These are phyloP conservation scores for Backusella westeae DNA, from an alignment of 192 early-diverging fungal species.

Conservation along the genomic window DNA sequence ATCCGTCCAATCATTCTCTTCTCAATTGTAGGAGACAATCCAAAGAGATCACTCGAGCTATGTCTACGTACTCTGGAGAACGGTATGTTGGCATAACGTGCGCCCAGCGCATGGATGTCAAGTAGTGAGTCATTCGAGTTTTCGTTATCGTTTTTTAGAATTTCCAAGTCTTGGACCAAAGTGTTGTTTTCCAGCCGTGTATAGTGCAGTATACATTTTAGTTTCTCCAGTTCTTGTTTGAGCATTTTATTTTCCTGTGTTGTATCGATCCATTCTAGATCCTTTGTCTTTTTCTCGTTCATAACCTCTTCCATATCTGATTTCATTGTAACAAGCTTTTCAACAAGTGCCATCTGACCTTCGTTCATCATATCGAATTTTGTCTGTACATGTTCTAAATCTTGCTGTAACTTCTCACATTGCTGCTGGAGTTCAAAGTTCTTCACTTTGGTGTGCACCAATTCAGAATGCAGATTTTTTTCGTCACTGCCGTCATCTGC, in stretches of 20 bases:
- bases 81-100: neutral
- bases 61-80: conserved; percentile 2
- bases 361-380: conserved; percentile 32
- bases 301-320: conserved; percentile 23
- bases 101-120: neutral
- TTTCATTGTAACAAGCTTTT: conserved; percentile 28
- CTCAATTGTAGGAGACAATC: neutral
- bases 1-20: conserved; percentile 6
- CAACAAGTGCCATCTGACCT: conserved; percentile 29
- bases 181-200: neutral
- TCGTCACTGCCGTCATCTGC: neutral
- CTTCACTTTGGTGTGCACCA: conserved; percentile 29
- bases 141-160: neutral
- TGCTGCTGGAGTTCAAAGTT: conserved; percentile 35
- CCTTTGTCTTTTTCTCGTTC: conserved; percentile 10
- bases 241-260: conserved; percentile 31
- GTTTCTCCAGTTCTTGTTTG: conserved; percentile 18
- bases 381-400: conserved; percentile 23
- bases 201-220: neutral
- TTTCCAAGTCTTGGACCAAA: neutral
- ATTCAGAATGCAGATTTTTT: conserved; percentile 11
- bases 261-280: neutral
- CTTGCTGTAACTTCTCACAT: conserved; percentile 18
- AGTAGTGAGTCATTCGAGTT: neutral
- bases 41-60: neutral